Evolutionary conservation across 2,329 filamentous ascomycete genomes (phyloP), one percentile per base, ranked within the genome.

Genomic region (Macrophomina tecta): DNA sequence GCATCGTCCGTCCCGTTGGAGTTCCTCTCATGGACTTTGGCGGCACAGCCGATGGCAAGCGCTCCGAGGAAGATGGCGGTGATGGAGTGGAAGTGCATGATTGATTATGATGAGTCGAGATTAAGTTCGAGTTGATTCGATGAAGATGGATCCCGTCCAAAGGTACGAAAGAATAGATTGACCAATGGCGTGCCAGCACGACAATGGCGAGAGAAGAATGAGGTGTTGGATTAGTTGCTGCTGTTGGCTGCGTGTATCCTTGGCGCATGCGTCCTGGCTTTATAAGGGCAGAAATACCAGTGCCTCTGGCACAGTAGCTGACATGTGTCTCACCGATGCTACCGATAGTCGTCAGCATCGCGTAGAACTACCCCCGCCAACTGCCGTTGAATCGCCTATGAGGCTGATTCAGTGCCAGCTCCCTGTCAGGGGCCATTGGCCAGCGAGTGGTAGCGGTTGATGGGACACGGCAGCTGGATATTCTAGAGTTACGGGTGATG

Each of bases 141-240:
- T 23, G 23, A 23, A 30, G 28, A 42, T 28, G 36, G 53, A 23
- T 14, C 53, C 36, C 42, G 34, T n/a, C 34, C 36, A 12, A 58
- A 28, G 12, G 23, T 28, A 12, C 30, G 28, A 23, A 42, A 23
- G 53, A 58, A 55, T 55, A 5, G 36, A 58, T 28, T 14, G 9
- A 14, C 36, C 36, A 42, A 42, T 11, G 53, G 42, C 53, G 53
- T 45, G 53, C 53, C 53, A 9, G 53, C 53, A 58, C 53, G 53
- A 58, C 9, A 16, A 42, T 16, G 38, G 23, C 12, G 5, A 23
- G 30, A 12, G 18, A 30, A 42, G 42, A 42, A 58, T 18, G 40
- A 30, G 8, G 16, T n/a, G 51, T 36, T 18, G 11, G 14, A n/a
- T 34, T 18, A 53, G 51, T 12, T 5, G 9, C 14, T 14, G 18